phyloP scores from a whole-genome alignment of 805 yeast genomes.

The Candida peoriensis region DNA sequence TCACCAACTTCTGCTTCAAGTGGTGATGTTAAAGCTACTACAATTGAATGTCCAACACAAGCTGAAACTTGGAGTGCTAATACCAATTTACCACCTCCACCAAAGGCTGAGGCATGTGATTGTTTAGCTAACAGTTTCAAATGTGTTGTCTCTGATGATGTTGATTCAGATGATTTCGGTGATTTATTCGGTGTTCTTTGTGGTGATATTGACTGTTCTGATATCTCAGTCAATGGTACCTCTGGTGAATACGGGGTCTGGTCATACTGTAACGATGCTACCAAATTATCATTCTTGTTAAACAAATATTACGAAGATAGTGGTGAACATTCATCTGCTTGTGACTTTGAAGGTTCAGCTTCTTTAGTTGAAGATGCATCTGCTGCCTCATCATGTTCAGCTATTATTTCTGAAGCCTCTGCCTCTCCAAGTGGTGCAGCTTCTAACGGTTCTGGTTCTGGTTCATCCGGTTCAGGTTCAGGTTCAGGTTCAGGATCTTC shows the following conservation, averaged over 20 bases:
- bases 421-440: slow-evolving; percentile 22
- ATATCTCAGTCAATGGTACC: slow-evolving; percentile 55
- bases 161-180: slow-evolving; percentile 50
- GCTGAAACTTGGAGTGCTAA: slow-evolving; percentile 62
- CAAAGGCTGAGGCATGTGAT: slow-evolving; percentile 58
- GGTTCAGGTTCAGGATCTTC: slow-evolving; percentile 23
- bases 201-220: slow-evolving; percentile 53
- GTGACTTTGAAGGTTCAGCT: slow-evolving; percentile 72
- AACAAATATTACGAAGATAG: slow-evolving; percentile 59
- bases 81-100: slow-evolving; percentile 71
- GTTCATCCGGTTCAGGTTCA: slow-evolving; percentile 17
- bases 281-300: slow-evolving; percentile 61
- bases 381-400: slow-evolving; percentile 46
- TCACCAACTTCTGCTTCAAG: slow-evolving; percentile 45
- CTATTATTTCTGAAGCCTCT: slow-evolving; percentile 31
- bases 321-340: slow-evolving; percentile 44
- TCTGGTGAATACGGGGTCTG: slow-evolving; percentile 67
- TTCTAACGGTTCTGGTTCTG: slow-evolving; percentile 16
- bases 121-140: slow-evolving; percentile 48
- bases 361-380: slow-evolving; percentile 37
- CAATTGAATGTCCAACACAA: slow-evolving; percentile 44
- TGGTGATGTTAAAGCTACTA: slow-evolving; percentile 31
- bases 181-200: slow-evolving; percentile 57
- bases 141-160: slow-evolving; percentile 57
- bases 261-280: slow-evolving; percentile 68